These are phyloP conservation scores for Saturnispora sekii DNA, from an alignment of 805 yeast species.

Conservation along the genomic window DNA sequence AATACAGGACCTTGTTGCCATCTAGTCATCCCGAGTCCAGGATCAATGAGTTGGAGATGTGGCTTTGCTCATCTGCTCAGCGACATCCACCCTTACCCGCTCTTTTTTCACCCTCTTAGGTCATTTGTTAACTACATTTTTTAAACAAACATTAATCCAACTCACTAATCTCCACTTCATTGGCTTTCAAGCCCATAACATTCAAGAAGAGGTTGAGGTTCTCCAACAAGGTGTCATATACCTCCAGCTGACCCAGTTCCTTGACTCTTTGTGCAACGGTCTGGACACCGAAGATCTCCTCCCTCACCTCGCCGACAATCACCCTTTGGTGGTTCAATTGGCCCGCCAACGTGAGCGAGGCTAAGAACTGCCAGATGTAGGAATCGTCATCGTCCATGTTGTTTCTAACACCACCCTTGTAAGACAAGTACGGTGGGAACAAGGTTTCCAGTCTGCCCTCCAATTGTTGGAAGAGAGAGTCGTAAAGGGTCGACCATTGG, in stretches of 20 bases:
- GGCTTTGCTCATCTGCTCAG: not conserved
- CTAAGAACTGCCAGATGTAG: slow-evolving; percentile 94
- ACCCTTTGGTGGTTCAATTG: slow-evolving; percentile 84
- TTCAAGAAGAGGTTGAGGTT: slow-evolving; percentile 88
- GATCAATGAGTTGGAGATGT: no score
- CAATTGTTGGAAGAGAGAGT: slow-evolving; percentile 65
- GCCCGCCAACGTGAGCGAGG: slow-evolving; percentile 87
- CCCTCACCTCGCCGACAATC: slow-evolving; percentile 89
- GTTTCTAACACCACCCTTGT: slow-evolving; percentile 20
- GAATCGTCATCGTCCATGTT: slow-evolving; percentile 46
- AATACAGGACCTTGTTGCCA: no score
- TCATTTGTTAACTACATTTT: not conserved
- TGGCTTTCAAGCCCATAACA: slow-evolving; percentile 93
- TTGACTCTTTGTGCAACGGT: slow-evolving; percentile 51
- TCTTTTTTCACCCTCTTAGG: not conserved
- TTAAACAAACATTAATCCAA: slow-evolving; percentile 23
- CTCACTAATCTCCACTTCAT: slow-evolving; percentile 81
- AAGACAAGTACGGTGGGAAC: slow-evolving; percentile 60
- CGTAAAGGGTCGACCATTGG: slow-evolving; percentile 75
- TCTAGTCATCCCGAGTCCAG: no score
- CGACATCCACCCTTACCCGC: not conserved
- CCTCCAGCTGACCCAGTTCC: slow-evolving; percentile 31
- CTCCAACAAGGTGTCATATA: slow-evolving; percentile 45
- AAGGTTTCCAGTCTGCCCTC: slow-evolving; percentile 69
- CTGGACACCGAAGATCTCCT: slow-evolving; percentile 84